phyloP scores from a whole-genome alignment of 805 yeast genomes.

The Saturnispora ahearnii region DNA sequence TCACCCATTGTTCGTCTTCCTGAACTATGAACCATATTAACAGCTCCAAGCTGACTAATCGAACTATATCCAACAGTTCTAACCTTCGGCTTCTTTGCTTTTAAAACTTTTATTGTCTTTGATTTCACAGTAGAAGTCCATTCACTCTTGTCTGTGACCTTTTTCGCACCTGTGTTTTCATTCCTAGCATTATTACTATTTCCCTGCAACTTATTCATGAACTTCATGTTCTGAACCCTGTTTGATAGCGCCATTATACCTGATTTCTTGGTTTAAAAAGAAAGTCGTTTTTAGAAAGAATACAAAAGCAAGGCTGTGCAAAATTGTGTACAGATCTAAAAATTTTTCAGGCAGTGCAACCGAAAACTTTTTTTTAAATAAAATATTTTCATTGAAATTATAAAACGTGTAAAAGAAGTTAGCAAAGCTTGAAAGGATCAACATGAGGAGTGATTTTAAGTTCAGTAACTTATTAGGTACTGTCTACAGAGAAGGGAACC shows the following conservation, averaged over 20 bases:
- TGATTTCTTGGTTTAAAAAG: background rate
- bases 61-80: slow-evolving; percentile 25
- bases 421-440: background rate
- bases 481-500: slow-evolving; percentile 88
- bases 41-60: slow-evolving; percentile 11
- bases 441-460: slow-evolving; percentile 81
- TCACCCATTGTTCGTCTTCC: slow-evolving; percentile 1
- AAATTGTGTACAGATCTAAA: background rate
- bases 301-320: slow-evolving; percentile 6
- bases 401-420: background rate
- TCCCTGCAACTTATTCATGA: slow-evolving; percentile 40
- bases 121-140: slow-evolving; percentile 37
- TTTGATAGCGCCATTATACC: slow-evolving; percentile 1
- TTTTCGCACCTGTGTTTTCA: slow-evolving; percentile 28
- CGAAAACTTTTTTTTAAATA: background rate
- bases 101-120: slow-evolving; percentile 16
- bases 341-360: slow-evolving; percentile 3
- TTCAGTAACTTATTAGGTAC: slow-evolving; percentile 89
- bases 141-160: slow-evolving; percentile 41
- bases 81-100: slow-evolving; percentile 14
- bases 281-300: background rate
- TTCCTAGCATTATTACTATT: slow-evolving; percentile 17
- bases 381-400: background rate
- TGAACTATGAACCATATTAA: background rate
- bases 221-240: slow-evolving; percentile 79